A percentile compares a stretch with the other conserved stretches of the same genome.
Evolutionary conservation across 148 eudicot genomes (phyloP).

Genomic region (Diospyros lotus): DNA sequence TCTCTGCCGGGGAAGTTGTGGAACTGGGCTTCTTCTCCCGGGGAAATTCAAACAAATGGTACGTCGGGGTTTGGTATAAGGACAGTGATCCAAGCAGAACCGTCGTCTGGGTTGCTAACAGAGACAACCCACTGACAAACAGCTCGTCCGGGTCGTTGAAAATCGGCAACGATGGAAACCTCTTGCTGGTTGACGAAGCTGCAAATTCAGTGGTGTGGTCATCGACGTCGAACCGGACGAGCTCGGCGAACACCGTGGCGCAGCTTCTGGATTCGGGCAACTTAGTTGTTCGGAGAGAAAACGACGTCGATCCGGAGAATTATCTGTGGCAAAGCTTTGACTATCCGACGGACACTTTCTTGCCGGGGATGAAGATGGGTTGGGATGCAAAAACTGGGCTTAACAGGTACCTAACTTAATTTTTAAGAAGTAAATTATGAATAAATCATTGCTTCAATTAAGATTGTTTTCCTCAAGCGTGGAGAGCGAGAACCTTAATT

Average conservation of each 20-base stretch:
- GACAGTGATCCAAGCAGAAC: background rate
- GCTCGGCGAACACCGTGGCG: background rate
- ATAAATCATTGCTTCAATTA: no score
- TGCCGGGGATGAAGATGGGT: constrained; percentile 14
- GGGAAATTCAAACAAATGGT: background rate
- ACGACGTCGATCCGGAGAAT: background rate
- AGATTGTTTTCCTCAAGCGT: no score
- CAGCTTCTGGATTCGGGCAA: constrained; percentile 14
- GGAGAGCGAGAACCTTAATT: no score
- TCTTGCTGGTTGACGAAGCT: background rate
- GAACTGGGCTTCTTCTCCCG: constrained; percentile 25
- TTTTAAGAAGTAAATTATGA: no score
- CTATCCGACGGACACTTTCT: background rate
- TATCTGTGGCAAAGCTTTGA: constrained; percentile 9
- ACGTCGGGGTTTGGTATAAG: constrained; percentile 15
- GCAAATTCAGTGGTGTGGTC: no score
- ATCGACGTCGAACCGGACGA: background rate
- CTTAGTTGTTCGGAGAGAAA: background rate
- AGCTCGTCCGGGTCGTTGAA: background rate
- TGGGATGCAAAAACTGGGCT: background rate
- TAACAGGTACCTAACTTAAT: no score
- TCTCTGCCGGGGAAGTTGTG: constrained; percentile 13
- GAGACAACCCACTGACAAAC: background rate
- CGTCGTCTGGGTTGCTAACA: constrained; percentile 23
- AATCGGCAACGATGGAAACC: background rate